Percentiles rank a stretch among this genome's conserved stretches.
These are phyloP conservation scores for Microdochium paspali DNA, from an alignment of 2,329 filamentous ascomycete genomes.

Conservation along the genomic window DNA sequence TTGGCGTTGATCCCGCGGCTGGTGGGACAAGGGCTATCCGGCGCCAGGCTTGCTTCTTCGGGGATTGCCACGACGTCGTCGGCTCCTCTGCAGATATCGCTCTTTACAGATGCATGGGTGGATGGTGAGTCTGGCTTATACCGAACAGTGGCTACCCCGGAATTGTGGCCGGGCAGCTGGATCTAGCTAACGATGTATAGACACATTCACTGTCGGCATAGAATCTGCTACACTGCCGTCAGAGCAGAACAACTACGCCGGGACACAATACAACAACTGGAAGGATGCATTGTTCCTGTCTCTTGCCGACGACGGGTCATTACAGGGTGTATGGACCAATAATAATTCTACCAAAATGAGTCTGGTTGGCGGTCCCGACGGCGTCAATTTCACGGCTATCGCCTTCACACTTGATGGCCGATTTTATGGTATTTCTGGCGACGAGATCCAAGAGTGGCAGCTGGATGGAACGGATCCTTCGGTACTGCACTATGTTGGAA, in stretches of 20 bases:
- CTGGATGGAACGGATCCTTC: slow-evolving; percentile 12
- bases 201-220: background rate
- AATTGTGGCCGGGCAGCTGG: too few relatives aligned
- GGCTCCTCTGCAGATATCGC: background rate
- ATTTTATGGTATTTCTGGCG: slow-evolving; percentile 15
- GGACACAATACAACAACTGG: background rate
- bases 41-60: background rate
- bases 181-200: background rate
- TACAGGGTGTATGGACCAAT: background rate
- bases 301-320: background rate
- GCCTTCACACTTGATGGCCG: slow-evolving; percentile 13
- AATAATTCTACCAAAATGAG: background rate
- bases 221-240: background rate
- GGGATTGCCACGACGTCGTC: background rate
- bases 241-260: background rate
- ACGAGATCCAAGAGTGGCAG: slow-evolving; percentile 13
- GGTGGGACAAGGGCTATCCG: background rate
- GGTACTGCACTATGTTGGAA: slow-evolving; percentile 13
- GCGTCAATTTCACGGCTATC: slow-evolving; percentile 13
- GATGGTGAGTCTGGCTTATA: background rate
- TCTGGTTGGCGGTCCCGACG: background rate
- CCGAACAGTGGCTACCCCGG: too few relatives aligned
- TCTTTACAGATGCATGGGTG: background rate
- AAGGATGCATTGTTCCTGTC: background rate
- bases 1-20: slow-evolving; percentile 12